Base-by-base conservation (phyloP, 2,329 filamentous ascomycete species). In the Phialophora expanda region DNA sequence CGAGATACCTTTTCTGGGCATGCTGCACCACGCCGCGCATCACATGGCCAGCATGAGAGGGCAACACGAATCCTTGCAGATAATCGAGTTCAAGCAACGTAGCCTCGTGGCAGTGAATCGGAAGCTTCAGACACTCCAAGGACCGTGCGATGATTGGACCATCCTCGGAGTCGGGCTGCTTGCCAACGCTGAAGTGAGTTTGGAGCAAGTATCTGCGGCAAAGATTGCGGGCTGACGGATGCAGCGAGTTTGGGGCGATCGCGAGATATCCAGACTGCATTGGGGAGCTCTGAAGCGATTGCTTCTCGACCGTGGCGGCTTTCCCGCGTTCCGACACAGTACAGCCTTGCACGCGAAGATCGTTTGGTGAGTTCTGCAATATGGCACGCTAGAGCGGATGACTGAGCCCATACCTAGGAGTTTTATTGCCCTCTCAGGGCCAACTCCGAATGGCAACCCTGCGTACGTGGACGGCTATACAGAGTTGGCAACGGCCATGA, bases 1-100 rank as follows among this genome's bases (percentile, higher is more conserved):
- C 26, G 60, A 66, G 28, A 59, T 64, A 32, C 61, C 65, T n/a
- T 66, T 66, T 24, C 20, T 66, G 44, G 60, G 65, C 46, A 66
- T 66, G 65, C 50, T 66, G 12, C 65, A 66, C 30, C 65, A 66
- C 46, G 65, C 65, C 11, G 60, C 65, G n/a, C 61, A 62, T 50
- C 65, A 66, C 28, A 34, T 66, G 11, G 65, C 65, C 12, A 46
- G 54, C 5, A 53, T 64, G 50, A 59, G 61, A 51, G 65, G 65
- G 26, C 22, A 56, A 41, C 5, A 9, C n/a, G 50, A 48, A 26
- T 54, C 65, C 30, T 24, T 66, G 20, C 65, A 63, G 41, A 44
- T 41, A 2, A 61, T 66, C n/a, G 65, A 66, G 44, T 60, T 63
- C 24, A 59, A 63, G 20, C 60, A 66, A 20, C 54, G 56, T 4